These are phyloP conservation scores for Rhododendron griersonianum DNA, from an alignment of 148 eudicot genomes.

Conservation along the genomic window DNA sequence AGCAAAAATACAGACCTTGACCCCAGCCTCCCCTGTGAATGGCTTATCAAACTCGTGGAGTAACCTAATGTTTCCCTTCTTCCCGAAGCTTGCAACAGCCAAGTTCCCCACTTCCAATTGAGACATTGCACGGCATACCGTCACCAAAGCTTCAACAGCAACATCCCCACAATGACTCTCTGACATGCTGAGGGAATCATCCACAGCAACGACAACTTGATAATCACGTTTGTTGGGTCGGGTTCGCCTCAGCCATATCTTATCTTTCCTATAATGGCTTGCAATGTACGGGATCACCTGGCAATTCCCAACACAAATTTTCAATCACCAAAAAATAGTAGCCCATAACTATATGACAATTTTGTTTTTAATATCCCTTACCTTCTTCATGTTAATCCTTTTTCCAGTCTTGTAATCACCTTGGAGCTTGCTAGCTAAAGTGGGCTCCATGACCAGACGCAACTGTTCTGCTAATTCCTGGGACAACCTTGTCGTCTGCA, in stretches of 20 bases:
- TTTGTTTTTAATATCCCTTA: conserved; percentile 16
- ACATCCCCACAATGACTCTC: conserved; percentile 78
- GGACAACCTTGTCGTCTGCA: conserved; percentile 75
- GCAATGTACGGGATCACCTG: conserved; percentile 95
- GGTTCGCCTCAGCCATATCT: conserved; percentile 95
- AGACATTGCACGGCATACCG: conserved; percentile 96
- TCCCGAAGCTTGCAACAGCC: conserved; percentile 93
- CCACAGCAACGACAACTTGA: conserved; percentile 87
- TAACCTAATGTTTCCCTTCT: conserved; percentile 65
- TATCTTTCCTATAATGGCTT: conserved; percentile 91
- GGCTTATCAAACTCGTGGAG: conserved; percentile 90
- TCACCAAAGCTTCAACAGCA: conserved; percentile 91
- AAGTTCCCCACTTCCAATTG: conserved; percentile 90
- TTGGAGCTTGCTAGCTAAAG: conserved; percentile 93
- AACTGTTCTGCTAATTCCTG: conserved; percentile 96
- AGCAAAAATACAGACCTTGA: conserved; percentile 52
- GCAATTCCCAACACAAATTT: neutral
- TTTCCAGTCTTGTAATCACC: conserved; percentile 98
- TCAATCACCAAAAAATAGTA: neutral
- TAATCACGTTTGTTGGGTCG: conserved; percentile 90
- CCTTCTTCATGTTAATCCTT: conserved; percentile 98
- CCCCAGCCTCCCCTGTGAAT: conserved; percentile 79
- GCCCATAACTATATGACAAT: neutral
- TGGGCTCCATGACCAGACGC: conserved; percentile 94
- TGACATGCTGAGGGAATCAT: conserved; percentile 96